Base-by-base conservation (phyloP, 441 rosid species). In the Melastoma candidum region DNA sequence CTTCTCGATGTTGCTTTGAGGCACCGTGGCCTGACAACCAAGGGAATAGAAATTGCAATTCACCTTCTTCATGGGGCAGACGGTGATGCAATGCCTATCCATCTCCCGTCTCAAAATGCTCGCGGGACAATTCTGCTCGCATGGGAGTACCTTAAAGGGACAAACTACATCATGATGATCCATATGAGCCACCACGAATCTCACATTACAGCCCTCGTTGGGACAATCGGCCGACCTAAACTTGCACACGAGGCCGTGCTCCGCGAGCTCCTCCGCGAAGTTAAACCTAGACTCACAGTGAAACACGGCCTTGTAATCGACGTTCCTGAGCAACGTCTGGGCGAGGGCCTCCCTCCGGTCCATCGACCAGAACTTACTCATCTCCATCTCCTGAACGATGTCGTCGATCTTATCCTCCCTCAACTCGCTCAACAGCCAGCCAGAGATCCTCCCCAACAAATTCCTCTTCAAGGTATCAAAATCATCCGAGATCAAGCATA, bases 21-120 rank as follows among this genome's bases (percentile, higher is more conserved):
- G 90, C 32, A 84, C 43, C 26, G 74, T 64, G 63, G 78, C 61
- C 49, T 77, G 66, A 69, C 99, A 93, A 17, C 97, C 97, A 46
- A 80, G 78, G 5, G 77, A 65, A 64, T 68, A 84, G 68, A 93
- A 93, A 45, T 92, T 86, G 65, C 97, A 93, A 49, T 78, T 84
- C 29, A 77, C 85, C 57, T 74, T 84, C 78, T 84, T 88, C 97
- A 89, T 84, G 9, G 81, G 86, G 65, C 97, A 93, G 7, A 76
- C 75, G 10, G 97, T 93, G 14, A 89, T 80, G 68, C 99, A 89
- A 63, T 93, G 96, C 65, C 87, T 67, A 64, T 89, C 96, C 99
- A 89, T 89, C 26, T 77, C 88, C 0, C 83, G 88, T 63, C 97
- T 77, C 90, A 84, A 76, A 51, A 89, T 71, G 61, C 60, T 57